Evolutionary conservation across 1,284 basidiomycete genomes (phyloP).

Genomic region (Ustilago sp.): DNA sequence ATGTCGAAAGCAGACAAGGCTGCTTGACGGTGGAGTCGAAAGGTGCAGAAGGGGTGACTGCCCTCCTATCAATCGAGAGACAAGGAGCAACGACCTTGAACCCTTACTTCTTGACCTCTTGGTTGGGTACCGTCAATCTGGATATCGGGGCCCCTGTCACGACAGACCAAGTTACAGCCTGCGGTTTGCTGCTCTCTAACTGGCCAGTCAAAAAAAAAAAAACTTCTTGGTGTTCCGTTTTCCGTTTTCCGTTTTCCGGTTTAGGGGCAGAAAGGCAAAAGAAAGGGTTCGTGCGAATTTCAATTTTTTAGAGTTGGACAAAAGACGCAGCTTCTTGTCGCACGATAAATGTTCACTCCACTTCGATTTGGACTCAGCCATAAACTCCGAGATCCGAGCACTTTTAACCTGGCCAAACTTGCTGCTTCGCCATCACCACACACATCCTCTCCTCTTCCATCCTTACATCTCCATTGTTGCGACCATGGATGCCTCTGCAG

Average conservation of each 20-base stretch:
- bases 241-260: background rate
- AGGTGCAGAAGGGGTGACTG: constrained; percentile 50
- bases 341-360: constrained; percentile 23
- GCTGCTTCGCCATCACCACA: constrained; percentile 4
- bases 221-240: constrained; percentile 5
- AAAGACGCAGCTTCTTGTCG: constrained; percentile 11
- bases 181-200: background rate
- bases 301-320: background rate
- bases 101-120: constrained; percentile 14
- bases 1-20: constrained; percentile 17
- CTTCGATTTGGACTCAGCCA: constrained; percentile 16
- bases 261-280: background rate
- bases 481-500: constrained; percentile 15
- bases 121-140: constrained; percentile 7
- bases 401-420: background rate
- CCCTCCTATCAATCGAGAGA: constrained; percentile 49
- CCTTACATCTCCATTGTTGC: background rate
- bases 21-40: constrained; percentile 45
- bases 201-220: constrained; percentile 9
- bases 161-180: background rate
- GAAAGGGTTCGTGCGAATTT: constrained; percentile 23
- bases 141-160: constrained; percentile 4
- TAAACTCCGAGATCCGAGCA: constrained; percentile 35
- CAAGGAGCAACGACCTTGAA: constrained; percentile 29
- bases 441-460: background rate